phyloP scores from a whole-genome alignment of 495 filamentous ascomycete genomes.

The Annulohypoxylon bovei region DNA sequence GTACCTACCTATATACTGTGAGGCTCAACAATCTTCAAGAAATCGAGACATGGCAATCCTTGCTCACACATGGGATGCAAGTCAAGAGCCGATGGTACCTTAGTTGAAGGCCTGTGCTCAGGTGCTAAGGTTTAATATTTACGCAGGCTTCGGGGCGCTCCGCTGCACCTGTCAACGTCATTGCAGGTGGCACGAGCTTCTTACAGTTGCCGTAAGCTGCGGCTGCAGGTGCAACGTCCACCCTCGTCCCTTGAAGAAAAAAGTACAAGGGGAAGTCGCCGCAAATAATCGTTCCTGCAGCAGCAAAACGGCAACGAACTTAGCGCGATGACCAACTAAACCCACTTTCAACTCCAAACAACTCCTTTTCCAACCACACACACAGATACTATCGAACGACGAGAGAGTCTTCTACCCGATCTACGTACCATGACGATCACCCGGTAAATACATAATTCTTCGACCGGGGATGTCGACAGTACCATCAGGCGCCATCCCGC shows the following conservation, averaged over 20 bases:
- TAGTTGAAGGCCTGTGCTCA: constrained; percentile 21
- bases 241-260: constrained; percentile 7
- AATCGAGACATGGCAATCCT: constrained; percentile 31
- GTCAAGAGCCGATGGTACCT: constrained; percentile 17
- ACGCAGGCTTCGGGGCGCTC: constrained; percentile 15
- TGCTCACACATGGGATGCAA: constrained; percentile 17
- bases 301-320: constrained; percentile 19
- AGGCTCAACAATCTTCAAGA: constrained; percentile 25
- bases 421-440: constrained; percentile 19
- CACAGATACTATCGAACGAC: not conserved
- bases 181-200: constrained; percentile 35
- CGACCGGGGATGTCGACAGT: constrained; percentile 41
- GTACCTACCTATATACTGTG: not conserved
- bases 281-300: constrained; percentile 27
- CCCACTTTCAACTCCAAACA: constrained; percentile 10
- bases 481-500: constrained; percentile 29
- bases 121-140: not conserved
- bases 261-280: constrained; percentile 20
- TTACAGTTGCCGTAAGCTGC: constrained; percentile 22
- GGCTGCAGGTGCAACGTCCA: constrained; percentile 13
- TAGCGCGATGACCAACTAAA: constrained; percentile 33
- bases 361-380: not conserved
- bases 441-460: constrained; percentile 18
- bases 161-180: constrained; percentile 35
- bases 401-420: not conserved